Base-by-base conservation (phyloP, 306 rosid species). In the Cicer pinnatifidum region DNA sequence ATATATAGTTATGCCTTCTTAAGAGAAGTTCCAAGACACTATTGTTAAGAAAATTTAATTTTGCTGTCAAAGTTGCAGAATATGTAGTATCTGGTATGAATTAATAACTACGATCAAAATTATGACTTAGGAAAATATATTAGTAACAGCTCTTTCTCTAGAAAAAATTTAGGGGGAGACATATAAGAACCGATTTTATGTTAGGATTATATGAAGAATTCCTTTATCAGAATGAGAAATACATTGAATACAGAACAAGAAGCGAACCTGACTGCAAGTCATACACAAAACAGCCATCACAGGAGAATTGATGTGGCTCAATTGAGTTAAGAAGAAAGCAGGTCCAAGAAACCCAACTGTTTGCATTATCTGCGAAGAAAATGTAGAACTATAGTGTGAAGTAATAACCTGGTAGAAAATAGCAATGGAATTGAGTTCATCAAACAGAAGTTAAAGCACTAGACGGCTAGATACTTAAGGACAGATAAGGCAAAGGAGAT, bases 271-370 rank as follows among this genome's bases (percentile, higher is more conserved):
- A 62, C 99, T 95, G 86, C 99, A 91, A 7, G 97, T 89, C 97
- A 90, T 95, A 74, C 99, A 95, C 73, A 91, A 57, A 81, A 95
- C 97, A 67, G 99, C 99, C 93, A 91, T 86, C 12, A 59, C 81
- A 20, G 99, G 99, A 86, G 99, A 91, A 78, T 90, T 67, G 10
- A 91, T 51, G 53, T 90, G 97, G 88, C 97, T 95, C 90, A 95
- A 76, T 74, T 95, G 99, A 75, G 99, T 91, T 51, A 95, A 83
- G 92, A 95, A 95, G 87, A 95, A 95, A 77, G 99, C 99, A 45
- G 99, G 99, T 70, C 99, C 99, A 53, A 94, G 96, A 88, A 95
- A 95, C 54, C 99, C 99, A 82, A 95, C 71, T 59, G 96, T 88
- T 85, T 91, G 99, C 99, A 95, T 95, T 80, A 91, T 87, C 99